Percentiles rank a stretch among this genome's conserved stretches.
Evolutionary conservation across 2,329 filamentous ascomycete species (phyloP).

Genomic region (Sporothrix mexicana): DNA sequence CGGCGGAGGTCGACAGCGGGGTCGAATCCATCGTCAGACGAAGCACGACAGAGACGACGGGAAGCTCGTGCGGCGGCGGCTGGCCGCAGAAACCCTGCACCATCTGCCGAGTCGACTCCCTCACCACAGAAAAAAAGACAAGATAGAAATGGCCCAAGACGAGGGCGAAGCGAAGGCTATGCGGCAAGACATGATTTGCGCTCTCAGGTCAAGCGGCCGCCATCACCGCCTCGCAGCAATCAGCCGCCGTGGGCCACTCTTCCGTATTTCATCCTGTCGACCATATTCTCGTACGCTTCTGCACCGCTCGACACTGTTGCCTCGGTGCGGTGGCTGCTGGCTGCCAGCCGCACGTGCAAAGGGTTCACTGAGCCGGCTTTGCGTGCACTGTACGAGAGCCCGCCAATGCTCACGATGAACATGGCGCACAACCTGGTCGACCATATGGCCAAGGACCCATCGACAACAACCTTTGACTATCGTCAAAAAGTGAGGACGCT

Average conservation of each 20-base stretch:
- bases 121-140: neutral
- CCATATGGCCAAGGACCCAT: constrained; percentile 61
- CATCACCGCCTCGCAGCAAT: neutral
- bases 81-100: neutral
- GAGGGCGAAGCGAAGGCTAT: neutral
- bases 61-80: constrained; percentile 9
- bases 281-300: constrained; percentile 73
- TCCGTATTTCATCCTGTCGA: constrained; percentile 66
- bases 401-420: constrained; percentile 61
- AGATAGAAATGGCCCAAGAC: neutral
- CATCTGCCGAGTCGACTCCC: neutral
- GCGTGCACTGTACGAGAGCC: constrained; percentile 72
- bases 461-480: constrained; percentile 65
- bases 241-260: constrained; percentile 42
- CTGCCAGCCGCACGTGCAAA: constrained; percentile 66
- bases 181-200: neutral
- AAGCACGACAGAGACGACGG: neutral
- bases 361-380: constrained; percentile 74
- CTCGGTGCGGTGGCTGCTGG: constrained; percentile 66
- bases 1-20: constrained; percentile 8
- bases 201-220: neutral
- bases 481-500: constrained; percentile 72
- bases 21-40: constrained; percentile 29
- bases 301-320: constrained; percentile 57
- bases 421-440: constrained; percentile 54